These are phyloP conservation scores for Begonia peltatifolia DNA, from an alignment of 306 rosid genomes.

Conservation along the genomic window DNA sequence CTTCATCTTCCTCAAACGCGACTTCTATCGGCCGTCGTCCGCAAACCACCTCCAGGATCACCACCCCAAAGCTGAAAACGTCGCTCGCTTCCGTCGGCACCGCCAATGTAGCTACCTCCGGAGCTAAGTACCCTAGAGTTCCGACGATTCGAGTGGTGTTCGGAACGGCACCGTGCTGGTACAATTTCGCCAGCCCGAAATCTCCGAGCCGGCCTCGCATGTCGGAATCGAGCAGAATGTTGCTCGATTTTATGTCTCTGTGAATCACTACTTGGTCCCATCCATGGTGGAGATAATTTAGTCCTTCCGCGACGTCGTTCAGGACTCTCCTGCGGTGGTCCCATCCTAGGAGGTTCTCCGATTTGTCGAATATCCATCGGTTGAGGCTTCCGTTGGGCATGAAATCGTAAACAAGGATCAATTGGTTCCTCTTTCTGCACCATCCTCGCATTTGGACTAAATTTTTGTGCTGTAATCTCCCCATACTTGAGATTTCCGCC, in stretches of 20 bases:
- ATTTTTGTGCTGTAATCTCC: slow-evolving; percentile 80
- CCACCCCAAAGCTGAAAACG: slow-evolving; percentile 74
- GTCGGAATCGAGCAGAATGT: slow-evolving; percentile 54
- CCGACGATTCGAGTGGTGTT: slow-evolving; percentile 83
- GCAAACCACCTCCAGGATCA: slow-evolving; percentile 74
- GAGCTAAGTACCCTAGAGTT: slow-evolving; percentile 78
- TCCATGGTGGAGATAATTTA: slow-evolving; percentile 74
- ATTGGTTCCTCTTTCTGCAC: slow-evolving; percentile 57
- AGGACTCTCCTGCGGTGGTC: slow-evolving; percentile 42
- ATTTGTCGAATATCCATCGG: slow-evolving; percentile 52
- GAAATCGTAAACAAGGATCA: slow-evolving; percentile 76
- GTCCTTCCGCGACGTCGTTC: slow-evolving; percentile 75
- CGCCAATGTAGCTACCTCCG: slow-evolving; percentile 52
- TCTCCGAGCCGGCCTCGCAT: slow-evolving; percentile 82
- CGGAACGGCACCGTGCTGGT: slow-evolving; percentile 72
- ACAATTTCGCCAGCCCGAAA: slow-evolving; percentile 81
- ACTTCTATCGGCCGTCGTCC: slow-evolving; percentile 67
- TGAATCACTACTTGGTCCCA: slow-evolving; percentile 90
- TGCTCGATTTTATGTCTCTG: slow-evolving; percentile 73
- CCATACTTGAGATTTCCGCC: slow-evolving; percentile 94
- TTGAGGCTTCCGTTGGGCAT: slow-evolving; percentile 91
- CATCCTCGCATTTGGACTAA: slow-evolving; percentile 86
- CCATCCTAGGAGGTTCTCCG: slow-evolving; percentile 40
- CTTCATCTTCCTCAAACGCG: slow-evolving; percentile 11
- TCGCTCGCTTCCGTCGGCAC: slow-evolving; percentile 72